A percentile compares a stretch with the other conserved stretches of the same genome.
Evolutionary conservation across 2,329 filamentous ascomycete genomes (phyloP).

Genomic region (Colletotrichum liriopes): DNA sequence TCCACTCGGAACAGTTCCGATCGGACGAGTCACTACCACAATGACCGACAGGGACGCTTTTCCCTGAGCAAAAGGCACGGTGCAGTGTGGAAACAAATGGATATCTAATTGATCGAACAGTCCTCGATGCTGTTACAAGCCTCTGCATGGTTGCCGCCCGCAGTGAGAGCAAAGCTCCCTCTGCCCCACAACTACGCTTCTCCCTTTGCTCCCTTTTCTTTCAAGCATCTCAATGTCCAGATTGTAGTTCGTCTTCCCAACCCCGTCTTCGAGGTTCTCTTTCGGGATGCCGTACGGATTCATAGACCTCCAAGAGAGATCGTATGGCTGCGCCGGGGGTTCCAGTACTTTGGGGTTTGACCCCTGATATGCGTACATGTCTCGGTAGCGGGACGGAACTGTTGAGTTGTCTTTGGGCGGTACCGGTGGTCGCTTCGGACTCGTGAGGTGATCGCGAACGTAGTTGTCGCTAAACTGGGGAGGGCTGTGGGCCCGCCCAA

Average conservation of each 20-base stretch:
- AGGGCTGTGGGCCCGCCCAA: slow-evolving; percentile 17
- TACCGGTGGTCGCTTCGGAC: not conserved
- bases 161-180: slow-evolving; percentile 18
- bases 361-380: slow-evolving; percentile 22
- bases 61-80: no score
- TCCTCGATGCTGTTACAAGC: not conserved
- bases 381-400: not conserved
- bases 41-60: not conserved
- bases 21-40: not conserved
- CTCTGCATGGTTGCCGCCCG: slow-evolving; percentile 14
- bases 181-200: slow-evolving; percentile 17
- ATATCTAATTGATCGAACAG: not conserved
- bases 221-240: slow-evolving; percentile 36
- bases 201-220: slow-evolving; percentile 20
- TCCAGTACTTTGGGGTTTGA: slow-evolving; percentile 12
- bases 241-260: slow-evolving; percentile 34
- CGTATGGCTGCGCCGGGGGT: slow-evolving; percentile 20
- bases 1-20: not conserved
- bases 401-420: not conserved
- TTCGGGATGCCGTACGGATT: slow-evolving; percentile 32
- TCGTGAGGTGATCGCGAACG: slow-evolving; percentile 20
- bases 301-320: slow-evolving; percentile 31
- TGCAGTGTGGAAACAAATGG: not conserved
- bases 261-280: not conserved
- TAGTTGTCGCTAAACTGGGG: slow-evolving; percentile 40